Conservation (phyloP, 1,139 yeast genomes). For the Candida neerlandica region DNA sequence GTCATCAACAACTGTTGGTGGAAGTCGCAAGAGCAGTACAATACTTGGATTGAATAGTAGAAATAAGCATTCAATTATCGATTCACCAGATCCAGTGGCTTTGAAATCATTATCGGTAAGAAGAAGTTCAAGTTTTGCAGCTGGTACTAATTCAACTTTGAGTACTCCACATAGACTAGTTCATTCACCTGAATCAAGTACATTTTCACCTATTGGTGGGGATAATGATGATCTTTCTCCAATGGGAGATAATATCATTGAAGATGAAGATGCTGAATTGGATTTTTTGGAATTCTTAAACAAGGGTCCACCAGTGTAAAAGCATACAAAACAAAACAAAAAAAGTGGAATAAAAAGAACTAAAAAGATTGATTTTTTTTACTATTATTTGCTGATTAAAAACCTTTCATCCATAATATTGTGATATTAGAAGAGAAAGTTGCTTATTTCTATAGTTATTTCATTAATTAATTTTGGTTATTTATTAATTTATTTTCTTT, state of each 20-base stretch:
- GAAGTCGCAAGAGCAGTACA: conserved; percentile 1
- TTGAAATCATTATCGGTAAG: not conserved
- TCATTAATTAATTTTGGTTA: not conserved
- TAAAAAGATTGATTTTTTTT: not conserved
- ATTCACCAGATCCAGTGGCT: conserved; percentile 13
- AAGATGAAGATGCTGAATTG: conserved; percentile 36
- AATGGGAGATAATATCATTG: not conserved
- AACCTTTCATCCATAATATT: too few species aligned
- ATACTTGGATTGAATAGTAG: conserved; percentile 8
- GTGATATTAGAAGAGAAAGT: not conserved
- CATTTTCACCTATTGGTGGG: not conserved
- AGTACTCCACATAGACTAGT: not conserved
- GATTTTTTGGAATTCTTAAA: conserved; percentile 53
- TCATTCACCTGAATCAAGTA: not conserved
- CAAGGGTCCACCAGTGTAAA: conserved; percentile 35
- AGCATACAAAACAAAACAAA: not conserved
- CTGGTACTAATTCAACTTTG: not conserved
- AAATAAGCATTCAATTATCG: conserved; percentile 15
- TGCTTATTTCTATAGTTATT: too few species aligned
- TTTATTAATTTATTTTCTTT: not conserved
- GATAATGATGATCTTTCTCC: conserved; percentile 1
- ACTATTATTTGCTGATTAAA: not conserved
- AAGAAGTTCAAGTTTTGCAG: conserved; percentile 1
- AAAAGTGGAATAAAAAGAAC: not conserved
- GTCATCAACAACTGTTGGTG: not conserved